phyloP scores from a whole-genome alignment of 306 rosid genomes.

The Quercus bicolor region DNA sequence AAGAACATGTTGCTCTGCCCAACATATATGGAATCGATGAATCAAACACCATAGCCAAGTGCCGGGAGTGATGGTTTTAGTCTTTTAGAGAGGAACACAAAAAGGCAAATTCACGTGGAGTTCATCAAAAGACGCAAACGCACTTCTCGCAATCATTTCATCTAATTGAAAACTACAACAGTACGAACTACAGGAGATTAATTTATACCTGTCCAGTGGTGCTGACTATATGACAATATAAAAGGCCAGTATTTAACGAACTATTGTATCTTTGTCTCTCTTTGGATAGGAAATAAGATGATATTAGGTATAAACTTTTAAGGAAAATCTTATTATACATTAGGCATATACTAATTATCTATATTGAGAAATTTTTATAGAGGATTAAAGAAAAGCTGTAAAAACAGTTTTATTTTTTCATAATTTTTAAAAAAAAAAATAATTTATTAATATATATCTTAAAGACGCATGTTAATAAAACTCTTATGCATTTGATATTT shows the following conservation, averaged over 20 bases:
- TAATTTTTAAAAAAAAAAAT: too few relatives aligned
- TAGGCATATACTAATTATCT: too few relatives aligned
- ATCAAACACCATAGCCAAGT: background rate
- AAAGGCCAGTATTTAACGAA: too few relatives aligned
- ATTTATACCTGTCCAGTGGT: too few relatives aligned
- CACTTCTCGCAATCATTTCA: background rate
- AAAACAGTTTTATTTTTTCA: too few relatives aligned
- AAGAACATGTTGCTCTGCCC: background rate
- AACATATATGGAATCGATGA: background rate
- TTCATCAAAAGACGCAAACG: background rate
- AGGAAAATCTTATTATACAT: too few relatives aligned
- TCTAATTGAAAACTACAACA: background rate
- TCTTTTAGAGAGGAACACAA: background rate
- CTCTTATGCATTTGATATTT: too few relatives aligned
- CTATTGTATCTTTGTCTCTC: too few relatives aligned
- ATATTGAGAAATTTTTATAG: fast-evolving
- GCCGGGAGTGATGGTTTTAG: background rate
- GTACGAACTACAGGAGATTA: background rate
- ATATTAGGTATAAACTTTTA: too few relatives aligned
- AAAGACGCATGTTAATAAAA: fast-evolving
- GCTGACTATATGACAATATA: too few relatives aligned
- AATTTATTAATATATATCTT: fast-evolving
- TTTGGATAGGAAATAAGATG: too few relatives aligned
- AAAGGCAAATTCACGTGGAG: background rate
- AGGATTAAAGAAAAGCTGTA: too few relatives aligned